Evolutionary conservation across 1,284 basidiomycete genomes (phyloP), one percentile per base, ranked within the genome.

Genomic region (Cystobasidium sp.): DNA sequence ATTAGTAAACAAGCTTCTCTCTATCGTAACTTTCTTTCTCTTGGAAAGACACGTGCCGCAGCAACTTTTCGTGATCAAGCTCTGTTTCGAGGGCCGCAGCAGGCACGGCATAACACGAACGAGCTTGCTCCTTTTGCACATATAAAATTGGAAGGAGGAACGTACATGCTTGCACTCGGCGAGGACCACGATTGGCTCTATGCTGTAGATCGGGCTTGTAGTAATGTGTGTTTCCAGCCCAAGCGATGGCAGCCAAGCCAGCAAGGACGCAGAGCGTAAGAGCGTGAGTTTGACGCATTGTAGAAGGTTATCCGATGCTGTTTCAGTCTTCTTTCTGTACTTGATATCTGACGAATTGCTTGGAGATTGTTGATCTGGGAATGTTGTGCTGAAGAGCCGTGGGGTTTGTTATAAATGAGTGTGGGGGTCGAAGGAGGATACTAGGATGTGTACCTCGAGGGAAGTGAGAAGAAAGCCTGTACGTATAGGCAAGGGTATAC

Each of bases 171-270:
- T 63, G 61, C 3, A 63, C 61, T 46, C 61, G 43, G 24, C 61
- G 61, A 63, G 61, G 61, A 41, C 61, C 61, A 46, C 61, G 44
- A 14, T 63, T 63, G 20, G 61, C 61, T 16, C 46, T 37, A 8
- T 63, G 61, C n/a, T 49, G 44, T 49, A 63, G 61, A 47, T 63
- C 61, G 14, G 61, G 61, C 61, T 63, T 63, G 46, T 63, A 63
- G 44, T 63, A 63, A 20, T 63, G 61, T 22, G 61, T 63, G 31
- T 63, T 63, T 18, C 61, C 61, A 49, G 61, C 61, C 61, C 61
- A 63, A 63, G 61, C 61, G 18, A 63, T 63, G 20, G 61, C 61
- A 47, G 61, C 61, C 7, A 63, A 49, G 46, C 37, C 43, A 12
- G 61, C 61, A n/a, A 46, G 44, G 59, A 61, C 24, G 47, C 44